A percentile compares a stretch with the other conserved stretches of the same genome.
phyloP scores from a whole-genome alignment of 108 stramenopile genomes.

The Cyclotella atomus region DNA sequence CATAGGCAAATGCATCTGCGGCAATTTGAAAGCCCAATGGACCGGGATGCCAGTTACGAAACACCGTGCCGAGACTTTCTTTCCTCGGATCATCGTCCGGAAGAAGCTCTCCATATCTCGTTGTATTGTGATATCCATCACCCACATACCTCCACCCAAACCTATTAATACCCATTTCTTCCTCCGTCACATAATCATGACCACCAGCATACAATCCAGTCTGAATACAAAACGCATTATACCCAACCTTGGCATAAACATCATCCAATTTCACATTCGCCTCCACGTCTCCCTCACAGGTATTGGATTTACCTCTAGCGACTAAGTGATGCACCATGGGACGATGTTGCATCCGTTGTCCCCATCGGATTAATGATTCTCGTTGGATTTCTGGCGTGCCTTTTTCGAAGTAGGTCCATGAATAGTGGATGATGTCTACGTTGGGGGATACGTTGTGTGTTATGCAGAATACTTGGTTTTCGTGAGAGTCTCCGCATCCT shows the following conservation, averaged over 20 bases:
- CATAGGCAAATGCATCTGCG: slow-evolving; percentile 59
- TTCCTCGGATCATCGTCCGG: slow-evolving; percentile 46
- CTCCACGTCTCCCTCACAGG: slow-evolving; percentile 33
- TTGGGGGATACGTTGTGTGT: slow-evolving; percentile 46
- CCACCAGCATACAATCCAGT: slow-evolving; percentile 55
- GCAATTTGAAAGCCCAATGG: slow-evolving; percentile 61
- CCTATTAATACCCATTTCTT: slow-evolving; percentile 31
- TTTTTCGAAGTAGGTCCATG: slow-evolving; percentile 62
- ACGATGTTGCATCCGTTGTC: slow-evolving; percentile 41
- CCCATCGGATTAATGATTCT: slow-evolving; percentile 49
- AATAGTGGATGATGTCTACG: slow-evolving; percentile 52
- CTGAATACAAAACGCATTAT: slow-evolving; percentile 58
- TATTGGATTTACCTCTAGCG: slow-evolving; percentile 43
- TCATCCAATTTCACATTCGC: slow-evolving; percentile 37
- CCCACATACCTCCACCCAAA: slow-evolving; percentile 52
- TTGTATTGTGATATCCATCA: slow-evolving; percentile 64
- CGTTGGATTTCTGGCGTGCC: slow-evolving; percentile 30
- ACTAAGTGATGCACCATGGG: slow-evolving; percentile 55
- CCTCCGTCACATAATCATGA: slow-evolving; percentile 48
- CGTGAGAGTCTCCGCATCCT: slow-evolving; percentile 54
- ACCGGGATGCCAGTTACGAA: slow-evolving; percentile 64
- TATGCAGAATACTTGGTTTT: slow-evolving; percentile 61
- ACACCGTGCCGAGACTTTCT: slow-evolving; percentile 53
- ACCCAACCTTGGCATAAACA: slow-evolving; percentile 48
- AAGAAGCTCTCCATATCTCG: slow-evolving; percentile 51